A percentile compares a stretch with the other conserved stretches of the same genome.
Conservation (phyloP, 495 filamentous ascomycete species). For the Xylaria venustula region DNA sequence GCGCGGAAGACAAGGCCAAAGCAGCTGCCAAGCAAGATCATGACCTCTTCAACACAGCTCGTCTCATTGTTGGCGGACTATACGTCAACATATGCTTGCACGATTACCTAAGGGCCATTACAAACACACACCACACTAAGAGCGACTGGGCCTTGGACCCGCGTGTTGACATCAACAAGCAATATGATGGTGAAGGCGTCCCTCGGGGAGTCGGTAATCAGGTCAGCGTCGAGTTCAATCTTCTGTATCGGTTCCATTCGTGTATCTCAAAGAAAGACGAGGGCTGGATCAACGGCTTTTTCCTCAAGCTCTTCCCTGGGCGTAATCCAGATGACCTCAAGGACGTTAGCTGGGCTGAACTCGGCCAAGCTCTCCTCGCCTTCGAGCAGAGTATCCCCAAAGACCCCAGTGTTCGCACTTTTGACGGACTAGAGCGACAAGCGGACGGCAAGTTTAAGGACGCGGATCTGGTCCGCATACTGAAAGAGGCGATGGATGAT, state of each 20-base stretch:
- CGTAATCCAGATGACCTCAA: constrained; percentile 51
- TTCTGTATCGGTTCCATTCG: constrained; percentile 73
- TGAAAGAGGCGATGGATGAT: constrained; percentile 60
- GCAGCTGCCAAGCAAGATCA: constrained; percentile 64
- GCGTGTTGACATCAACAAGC: constrained; percentile 57
- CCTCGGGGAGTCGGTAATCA: constrained; percentile 71
- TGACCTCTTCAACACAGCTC: constrained; percentile 75
- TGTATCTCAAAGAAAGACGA: constrained; percentile 65
- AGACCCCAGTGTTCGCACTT: constrained; percentile 59
- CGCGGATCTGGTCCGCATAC: constrained; percentile 60
- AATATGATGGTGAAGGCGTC: constrained; percentile 48
- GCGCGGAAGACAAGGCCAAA: constrained; percentile 39
- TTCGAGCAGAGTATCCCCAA: constrained; percentile 52
- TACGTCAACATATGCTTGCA: constrained; percentile 75
- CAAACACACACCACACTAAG: constrained; percentile 69
- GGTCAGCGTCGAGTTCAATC: constrained; percentile 74
- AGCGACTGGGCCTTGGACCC: constrained; percentile 77
- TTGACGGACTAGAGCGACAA: constrained; percentile 58
- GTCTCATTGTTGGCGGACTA: constrained; percentile 70
- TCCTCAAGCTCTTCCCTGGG: constrained; percentile 55
- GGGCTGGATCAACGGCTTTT: constrained; percentile 63
- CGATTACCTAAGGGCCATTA: constrained; percentile 78
- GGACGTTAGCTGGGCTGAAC: constrained; percentile 43
- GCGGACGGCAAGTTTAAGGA: constrained; percentile 57
- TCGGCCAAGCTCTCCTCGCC: constrained; percentile 39